phyloP scores from a whole-genome alignment of 2,329 filamentous ascomycete genomes.

The Ceratocystis eucalypticola region DNA sequence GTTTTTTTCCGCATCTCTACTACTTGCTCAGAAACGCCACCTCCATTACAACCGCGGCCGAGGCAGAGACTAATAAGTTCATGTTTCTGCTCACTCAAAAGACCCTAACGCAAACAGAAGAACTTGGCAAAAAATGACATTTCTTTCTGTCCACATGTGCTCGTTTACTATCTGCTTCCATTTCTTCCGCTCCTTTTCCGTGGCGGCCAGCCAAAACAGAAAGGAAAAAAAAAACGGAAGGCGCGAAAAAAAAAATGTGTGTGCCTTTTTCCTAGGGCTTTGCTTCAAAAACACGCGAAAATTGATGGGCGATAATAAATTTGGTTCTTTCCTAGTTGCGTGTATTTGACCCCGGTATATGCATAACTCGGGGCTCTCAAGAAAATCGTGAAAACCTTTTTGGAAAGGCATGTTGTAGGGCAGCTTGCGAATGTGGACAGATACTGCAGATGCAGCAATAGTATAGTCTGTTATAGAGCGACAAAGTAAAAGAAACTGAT shows the following conservation, averaged over 20 bases:
- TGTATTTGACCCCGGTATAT: background rate
- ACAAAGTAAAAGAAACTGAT: background rate
- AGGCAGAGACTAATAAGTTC: too few relatives aligned
- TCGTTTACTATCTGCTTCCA: background rate
- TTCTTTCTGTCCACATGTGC: background rate
- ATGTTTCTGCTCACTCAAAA: too few relatives aligned
- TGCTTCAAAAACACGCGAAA: background rate
- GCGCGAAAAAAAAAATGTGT: background rate
- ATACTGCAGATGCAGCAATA: background rate
- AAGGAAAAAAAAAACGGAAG: background rate
- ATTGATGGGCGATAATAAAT: background rate
- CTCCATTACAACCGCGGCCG: too few relatives aligned
- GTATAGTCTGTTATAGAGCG: background rate
- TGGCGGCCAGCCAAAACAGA: background rate
- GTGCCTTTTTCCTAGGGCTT: background rate
- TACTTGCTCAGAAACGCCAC: too few relatives aligned
- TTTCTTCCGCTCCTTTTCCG: background rate
- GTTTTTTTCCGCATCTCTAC: too few relatives aligned
- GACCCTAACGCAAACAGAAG: background rate
- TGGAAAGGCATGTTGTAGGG: background rate
- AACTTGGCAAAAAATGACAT: background rate
- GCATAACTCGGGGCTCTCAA: background rate
- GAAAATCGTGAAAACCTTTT: background rate
- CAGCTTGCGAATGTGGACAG: background rate
- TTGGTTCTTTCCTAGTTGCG: background rate